Conservation (phyloP, 768 basidiomycete genomes). For the Hygrophoropsis aurantiaca region DNA sequence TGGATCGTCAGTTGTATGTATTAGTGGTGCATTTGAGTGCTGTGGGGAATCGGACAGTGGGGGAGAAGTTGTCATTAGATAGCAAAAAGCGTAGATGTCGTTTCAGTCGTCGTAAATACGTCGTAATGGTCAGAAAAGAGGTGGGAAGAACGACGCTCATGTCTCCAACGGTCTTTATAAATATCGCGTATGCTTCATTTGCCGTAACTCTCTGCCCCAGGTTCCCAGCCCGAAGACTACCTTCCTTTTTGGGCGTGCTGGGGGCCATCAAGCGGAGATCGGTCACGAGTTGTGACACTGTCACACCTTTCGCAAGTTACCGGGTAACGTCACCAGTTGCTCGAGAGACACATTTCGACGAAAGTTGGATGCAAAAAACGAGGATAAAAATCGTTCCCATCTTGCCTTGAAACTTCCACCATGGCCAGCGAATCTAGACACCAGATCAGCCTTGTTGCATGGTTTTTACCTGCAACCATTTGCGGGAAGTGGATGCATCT, state of each 20-base stretch:
- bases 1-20: slow-evolving; percentile 6
- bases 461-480: slow-evolving; percentile 11
- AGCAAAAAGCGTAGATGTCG: not conserved
- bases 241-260: slow-evolving; percentile 23
- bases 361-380: slow-evolving; percentile 16
- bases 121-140: slow-evolving; percentile 6
- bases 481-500: not conserved
- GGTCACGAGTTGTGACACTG: slow-evolving; percentile 18
- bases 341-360: slow-evolving; percentile 19
- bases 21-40: slow-evolving; percentile 3
- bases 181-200: slow-evolving; percentile 10
- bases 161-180: slow-evolving; percentile 11
- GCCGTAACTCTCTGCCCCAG: slow-evolving; percentile 19
- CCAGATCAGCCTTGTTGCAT: not conserved
- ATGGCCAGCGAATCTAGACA: slow-evolving; percentile 14
- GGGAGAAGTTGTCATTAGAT: slow-evolving; percentile 20
- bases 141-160: not conserved
- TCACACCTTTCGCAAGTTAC: slow-evolving; percentile 23
- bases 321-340: slow-evolving; percentile 15
- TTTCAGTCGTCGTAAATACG: slow-evolving; percentile 10
- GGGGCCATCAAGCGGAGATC: slow-evolving; percentile 11
- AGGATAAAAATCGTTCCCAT: slow-evolving; percentile 24
- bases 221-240: slow-evolving; percentile 8
- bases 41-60: slow-evolving; percentile 19
- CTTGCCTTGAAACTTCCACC: slow-evolving; percentile 35